phyloP scores from a whole-genome alignment of 2,329 filamentous ascomycete genomes.

The Fusarium sp. region DNA sequence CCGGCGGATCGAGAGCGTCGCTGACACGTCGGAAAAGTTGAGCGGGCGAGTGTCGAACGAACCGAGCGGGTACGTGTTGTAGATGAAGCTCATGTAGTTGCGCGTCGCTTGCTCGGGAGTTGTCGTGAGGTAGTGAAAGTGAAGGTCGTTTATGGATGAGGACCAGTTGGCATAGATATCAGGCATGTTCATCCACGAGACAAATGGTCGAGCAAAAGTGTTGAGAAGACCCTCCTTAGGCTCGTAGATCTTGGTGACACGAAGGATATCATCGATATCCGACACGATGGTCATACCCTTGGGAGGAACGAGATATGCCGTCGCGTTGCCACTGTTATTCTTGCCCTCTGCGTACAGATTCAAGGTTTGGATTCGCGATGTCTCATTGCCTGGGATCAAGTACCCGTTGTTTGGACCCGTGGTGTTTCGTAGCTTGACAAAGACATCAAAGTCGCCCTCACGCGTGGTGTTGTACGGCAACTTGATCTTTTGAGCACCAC shows the following conservation, averaged over 20 bases:
- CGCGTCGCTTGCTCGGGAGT: slow-evolving; percentile 82
- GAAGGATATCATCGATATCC: slow-evolving; percentile 84
- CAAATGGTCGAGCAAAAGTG: slow-evolving; percentile 78
- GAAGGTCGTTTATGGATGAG: slow-evolving; percentile 71
- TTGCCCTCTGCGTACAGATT: slow-evolving; percentile 76
- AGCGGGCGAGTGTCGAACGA: slow-evolving; percentile 83
- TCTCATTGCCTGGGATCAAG: slow-evolving; percentile 73
- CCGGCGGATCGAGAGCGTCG: slow-evolving; percentile 77
- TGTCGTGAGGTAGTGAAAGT: slow-evolving; percentile 87
- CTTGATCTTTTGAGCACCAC: slow-evolving; percentile 71
- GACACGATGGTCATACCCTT: slow-evolving; percentile 78
- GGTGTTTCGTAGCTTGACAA: slow-evolving; percentile 71
- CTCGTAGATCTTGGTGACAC: slow-evolving; percentile 84
- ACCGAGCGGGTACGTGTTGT: slow-evolving; percentile 80
- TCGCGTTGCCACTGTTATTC: slow-evolving; percentile 74
- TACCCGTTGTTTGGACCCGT: slow-evolving; percentile 62
- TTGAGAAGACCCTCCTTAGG: slow-evolving; percentile 81
- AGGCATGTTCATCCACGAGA: slow-evolving; percentile 83
- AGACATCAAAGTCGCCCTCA: slow-evolving; percentile 80
- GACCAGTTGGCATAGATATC: slow-evolving; percentile 83
- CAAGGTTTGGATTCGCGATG: slow-evolving; percentile 73
- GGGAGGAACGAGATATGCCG: slow-evolving; percentile 79
- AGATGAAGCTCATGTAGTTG: slow-evolving; percentile 85
- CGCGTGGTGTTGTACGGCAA: slow-evolving; percentile 74
- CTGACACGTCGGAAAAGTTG: slow-evolving; percentile 82